Conservation (phyloP, 106 monocot genomes). For the Gastrodia elata region DNA sequence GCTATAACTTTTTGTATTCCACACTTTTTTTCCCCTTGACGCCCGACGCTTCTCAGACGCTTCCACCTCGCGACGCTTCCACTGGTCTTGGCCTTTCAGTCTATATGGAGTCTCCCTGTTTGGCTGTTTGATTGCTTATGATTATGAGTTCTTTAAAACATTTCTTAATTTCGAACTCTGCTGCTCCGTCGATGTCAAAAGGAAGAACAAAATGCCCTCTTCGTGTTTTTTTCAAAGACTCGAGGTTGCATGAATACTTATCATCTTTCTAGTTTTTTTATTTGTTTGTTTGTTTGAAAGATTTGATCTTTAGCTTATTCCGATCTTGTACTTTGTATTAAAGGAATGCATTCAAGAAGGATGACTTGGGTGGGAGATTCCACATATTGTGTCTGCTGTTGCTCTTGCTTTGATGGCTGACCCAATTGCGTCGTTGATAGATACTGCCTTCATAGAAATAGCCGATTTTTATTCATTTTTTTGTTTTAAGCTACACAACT, state of each 20-base stretch:
- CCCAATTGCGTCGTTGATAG: slow-evolving; percentile 57
- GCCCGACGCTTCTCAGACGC: too few species aligned
- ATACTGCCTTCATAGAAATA: slow-evolving; percentile 76
- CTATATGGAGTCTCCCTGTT: neutral
- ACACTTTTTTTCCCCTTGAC: neutral
- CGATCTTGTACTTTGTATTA: neutral
- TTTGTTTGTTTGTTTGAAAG: neutral
- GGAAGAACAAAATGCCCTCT: slow-evolving; percentile 14
- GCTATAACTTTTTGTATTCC: neutral
- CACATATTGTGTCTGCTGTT: slow-evolving; percentile 44
- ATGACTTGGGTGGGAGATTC: slow-evolving; percentile 58
- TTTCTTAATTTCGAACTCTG: neutral
- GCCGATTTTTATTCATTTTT: too few species aligned
- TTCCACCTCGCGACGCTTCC: too few species aligned
- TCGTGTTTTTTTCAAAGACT: slow-evolving; percentile 38
- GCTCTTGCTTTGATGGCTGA: slow-evolving; percentile 61
- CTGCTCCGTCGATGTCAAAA: slow-evolving; percentile 6
- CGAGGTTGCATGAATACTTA: slow-evolving; percentile 22
- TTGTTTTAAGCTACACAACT: too few species aligned
- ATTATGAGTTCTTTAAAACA: slow-evolving; percentile 13
- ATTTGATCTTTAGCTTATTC: neutral
- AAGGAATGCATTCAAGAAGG: slow-evolving; percentile 47
- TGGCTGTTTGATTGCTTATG: slow-evolving; percentile 3
- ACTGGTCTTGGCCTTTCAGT: neutral
- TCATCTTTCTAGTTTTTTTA: slow-evolving; percentile 2